Evolutionary conservation across 148 eudicot genomes (phyloP).

Genomic region (Cornus controversa): DNA sequence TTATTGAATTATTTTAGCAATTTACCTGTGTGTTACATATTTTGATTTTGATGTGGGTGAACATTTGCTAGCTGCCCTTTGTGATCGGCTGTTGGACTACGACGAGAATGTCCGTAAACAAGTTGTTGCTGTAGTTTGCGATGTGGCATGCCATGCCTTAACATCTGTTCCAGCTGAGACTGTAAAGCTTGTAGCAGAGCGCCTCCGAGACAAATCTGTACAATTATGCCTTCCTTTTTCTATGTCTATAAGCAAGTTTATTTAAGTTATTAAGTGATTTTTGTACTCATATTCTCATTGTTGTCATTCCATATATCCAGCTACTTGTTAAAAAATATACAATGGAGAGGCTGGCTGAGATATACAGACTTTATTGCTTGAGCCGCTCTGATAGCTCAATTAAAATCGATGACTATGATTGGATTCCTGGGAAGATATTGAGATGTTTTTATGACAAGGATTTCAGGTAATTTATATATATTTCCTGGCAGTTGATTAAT

Average conservation of each 20-base stretch:
- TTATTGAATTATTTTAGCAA: constrained; percentile 5
- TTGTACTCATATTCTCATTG: constrained; percentile 7
- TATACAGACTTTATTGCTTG: constrained; percentile 59
- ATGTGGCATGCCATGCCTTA: constrained; percentile 68
- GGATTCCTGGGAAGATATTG: constrained; percentile 93
- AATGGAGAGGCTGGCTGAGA: constrained; percentile 87
- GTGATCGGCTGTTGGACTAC: constrained; percentile 92
- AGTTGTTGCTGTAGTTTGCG: constrained; percentile 89
- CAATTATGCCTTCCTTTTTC: constrained; percentile 2
- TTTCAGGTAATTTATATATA: constrained; percentile 56
- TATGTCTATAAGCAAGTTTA: background rate
- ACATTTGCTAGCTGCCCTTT: constrained; percentile 64
- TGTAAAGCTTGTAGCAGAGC: constrained; percentile 80
- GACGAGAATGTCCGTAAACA: constrained; percentile 92
- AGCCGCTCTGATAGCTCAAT: constrained; percentile 34
- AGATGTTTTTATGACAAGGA: constrained; percentile 95
- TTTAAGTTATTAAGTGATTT: background rate
- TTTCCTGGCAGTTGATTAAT: background rate
- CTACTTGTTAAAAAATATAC: constrained; percentile 83
- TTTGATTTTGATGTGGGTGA: constrained; percentile 7
- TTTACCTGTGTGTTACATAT: constrained; percentile 8
- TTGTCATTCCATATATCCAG: constrained; percentile 42
- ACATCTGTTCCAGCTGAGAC: constrained; percentile 72
- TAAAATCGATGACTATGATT: constrained; percentile 51
- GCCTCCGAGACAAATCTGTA: constrained; percentile 96